A percentile compares a stretch with the other conserved stretches of the same genome.
phyloP scores from a whole-genome alignment of 2,329 filamentous ascomycete genomes.

The Scytalidium lignicola region DNA sequence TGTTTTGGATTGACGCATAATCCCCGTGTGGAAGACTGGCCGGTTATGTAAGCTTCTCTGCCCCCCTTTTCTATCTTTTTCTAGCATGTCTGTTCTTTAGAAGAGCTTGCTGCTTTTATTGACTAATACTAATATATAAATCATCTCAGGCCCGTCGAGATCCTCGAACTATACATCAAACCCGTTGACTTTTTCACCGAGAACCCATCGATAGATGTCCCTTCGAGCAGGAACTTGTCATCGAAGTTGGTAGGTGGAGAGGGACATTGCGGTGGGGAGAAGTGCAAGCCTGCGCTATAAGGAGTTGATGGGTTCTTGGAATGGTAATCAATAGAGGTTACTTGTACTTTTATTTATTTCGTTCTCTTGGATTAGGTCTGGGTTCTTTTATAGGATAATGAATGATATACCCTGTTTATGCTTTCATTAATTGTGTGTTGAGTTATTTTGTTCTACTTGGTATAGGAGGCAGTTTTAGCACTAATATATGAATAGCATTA shows the following conservation, averaged over 20 bases:
- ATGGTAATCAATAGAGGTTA: too few relatives aligned
- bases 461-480: too few relatives aligned
- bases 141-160: conserved; percentile 56
- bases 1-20: conserved; percentile 89
- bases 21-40: conserved; percentile 83
- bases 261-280: neutral
- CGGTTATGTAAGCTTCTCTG: conserved; percentile 59
- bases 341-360: too few relatives aligned
- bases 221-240: conserved; percentile 54
- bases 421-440: too few relatives aligned
- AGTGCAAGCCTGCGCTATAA: neutral
- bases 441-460: too few relatives aligned
- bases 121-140: too few relatives aligned
- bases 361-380: too few relatives aligned
- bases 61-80: neutral
- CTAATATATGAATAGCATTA: too few relatives aligned
- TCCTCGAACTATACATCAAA: conserved; percentile 68
- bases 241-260: conserved; percentile 6
- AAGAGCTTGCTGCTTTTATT: too few relatives aligned
- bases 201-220: conserved; percentile 53
- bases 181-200: conserved; percentile 53
- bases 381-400: too few relatives aligned
- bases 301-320: neutral
- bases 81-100: too few relatives aligned
- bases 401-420: too few relatives aligned